Base-by-base conservation (phyloP, 2,329 filamentous ascomycete species). In the Cladophialophora bantiana region DNA sequence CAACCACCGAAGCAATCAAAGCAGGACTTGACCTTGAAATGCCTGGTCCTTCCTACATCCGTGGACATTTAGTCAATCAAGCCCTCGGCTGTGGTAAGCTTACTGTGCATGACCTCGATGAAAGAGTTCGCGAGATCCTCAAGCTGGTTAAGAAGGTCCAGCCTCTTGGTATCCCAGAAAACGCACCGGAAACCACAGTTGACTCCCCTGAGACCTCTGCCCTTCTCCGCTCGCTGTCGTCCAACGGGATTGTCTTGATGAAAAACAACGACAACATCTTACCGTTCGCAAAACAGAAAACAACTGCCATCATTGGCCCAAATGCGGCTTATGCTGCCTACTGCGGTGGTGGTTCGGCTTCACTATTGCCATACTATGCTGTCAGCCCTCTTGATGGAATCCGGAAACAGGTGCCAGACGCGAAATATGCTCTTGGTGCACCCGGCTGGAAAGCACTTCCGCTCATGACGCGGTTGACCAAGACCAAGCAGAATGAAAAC, bases 191-290 rank as follows among this genome's bases (percentile, higher is more conserved):
- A 74, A 79, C 77, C 57, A 82, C 80, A 0, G 79, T 83, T 7
- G 81, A 92, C 73, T 89, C 85, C 0, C 82, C 85, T 0, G 85
- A 90, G 75, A 88, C 87, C 42, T 84, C 88, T 4, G 84, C 83
- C 15, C 80, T 93, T 54, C 84, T 92, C 26, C 84, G 91, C 18
- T 83, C 84, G 62, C 83, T 90, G 31, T 89, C 89, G 18, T 85
- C 87, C 4, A 89, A 93, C 74, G 88, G 88, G 3, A 88, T 92
- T 7, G 90, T 93, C 1, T 81, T 94, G 12, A 79, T 93, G 57
- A 92, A 93, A 79, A 94, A 94, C 70, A 84, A 91, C 12, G 83
- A 84, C 42, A 81, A 80, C 13, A 75, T 89, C 0, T 80, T 94
- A 1, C 91, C 91, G 0, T 74, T 86, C 60, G 77, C 78, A 45